These are phyloP conservation scores for Erysimum cheiri DNA, from an alignment of 441 rosid species.

Conservation along the genomic window DNA sequence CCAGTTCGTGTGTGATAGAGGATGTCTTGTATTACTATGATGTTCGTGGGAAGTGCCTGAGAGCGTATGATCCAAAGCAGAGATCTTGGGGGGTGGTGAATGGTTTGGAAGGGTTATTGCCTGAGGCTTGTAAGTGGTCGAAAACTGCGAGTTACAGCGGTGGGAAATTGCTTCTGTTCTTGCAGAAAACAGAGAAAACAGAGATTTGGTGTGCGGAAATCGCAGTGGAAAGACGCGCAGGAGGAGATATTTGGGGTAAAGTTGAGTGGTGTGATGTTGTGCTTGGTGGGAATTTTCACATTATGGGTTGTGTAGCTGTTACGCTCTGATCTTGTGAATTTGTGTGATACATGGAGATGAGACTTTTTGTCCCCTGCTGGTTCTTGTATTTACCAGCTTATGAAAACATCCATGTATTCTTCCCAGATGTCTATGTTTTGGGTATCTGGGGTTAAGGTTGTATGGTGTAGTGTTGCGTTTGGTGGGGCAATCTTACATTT, in stretches of 20 bases:
- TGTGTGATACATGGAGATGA: background rate
- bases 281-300: conserved; percentile 37
- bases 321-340: conserved; percentile 16
- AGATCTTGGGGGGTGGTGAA: conserved; percentile 38
- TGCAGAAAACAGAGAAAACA: conserved; percentile 27
- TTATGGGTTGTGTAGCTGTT: conserved; percentile 42
- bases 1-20: conserved; percentile 29
- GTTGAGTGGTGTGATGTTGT: conserved; percentile 41
- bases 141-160: background rate
- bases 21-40: conserved; percentile 41
- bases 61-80: conserved; percentile 33
- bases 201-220: conserved; percentile 45
- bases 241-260: conserved; percentile 34
- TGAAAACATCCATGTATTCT: conserved; percentile 9
- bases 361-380: background rate
- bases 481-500: conserved; percentile 3
- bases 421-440: background rate
- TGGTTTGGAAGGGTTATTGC: conserved; percentile 33
- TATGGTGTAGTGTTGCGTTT: conserved; percentile 5
- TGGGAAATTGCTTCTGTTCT: conserved; percentile 28
- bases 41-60: conserved; percentile 30
- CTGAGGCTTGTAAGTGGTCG: conserved; percentile 32
- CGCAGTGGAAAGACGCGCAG: conserved; percentile 3
- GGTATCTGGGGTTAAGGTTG: background rate
- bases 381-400: conserved; percentile 13